phyloP scores from a whole-genome alignment of 1,139 yeast genomes.

The Blastobotrys illinoisensis region DNA sequence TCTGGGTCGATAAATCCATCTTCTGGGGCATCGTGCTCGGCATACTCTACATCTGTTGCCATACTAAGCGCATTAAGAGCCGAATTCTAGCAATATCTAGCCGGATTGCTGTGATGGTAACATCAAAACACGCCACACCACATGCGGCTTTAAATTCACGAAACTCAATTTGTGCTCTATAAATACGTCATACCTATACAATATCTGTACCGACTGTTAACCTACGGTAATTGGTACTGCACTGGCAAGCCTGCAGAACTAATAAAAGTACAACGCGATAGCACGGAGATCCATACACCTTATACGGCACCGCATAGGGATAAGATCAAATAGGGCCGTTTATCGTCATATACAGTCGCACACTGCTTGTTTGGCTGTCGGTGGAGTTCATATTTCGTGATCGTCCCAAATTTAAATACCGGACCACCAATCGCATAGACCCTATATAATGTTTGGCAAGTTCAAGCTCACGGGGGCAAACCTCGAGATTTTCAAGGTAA shows the following conservation, averaged over 20 bases:
- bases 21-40: not conserved
- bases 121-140: not conserved
- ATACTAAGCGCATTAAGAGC: not conserved
- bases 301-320: too few relatives aligned
- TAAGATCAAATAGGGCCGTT: not conserved
- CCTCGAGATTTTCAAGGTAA: slow-evolving; percentile 62
- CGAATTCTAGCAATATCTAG: not conserved
- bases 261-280: too few relatives aligned
- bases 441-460: slow-evolving; percentile 13
- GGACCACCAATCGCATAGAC: not conserved
- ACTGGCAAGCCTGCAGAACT: too few relatives aligned
- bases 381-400: not conserved
- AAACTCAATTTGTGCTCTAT: too few relatives aligned
- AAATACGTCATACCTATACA: too few relatives aligned
- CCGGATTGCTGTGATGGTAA: not conserved
- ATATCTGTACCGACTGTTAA: too few relatives aligned
- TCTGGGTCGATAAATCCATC: not conserved
- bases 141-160: not conserved
- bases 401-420: not conserved
- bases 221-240: too few relatives aligned
- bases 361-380: too few relatives aligned
- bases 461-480: slow-evolving; percentile 29
- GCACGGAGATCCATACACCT: too few relatives aligned
- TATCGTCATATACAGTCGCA: too few relatives aligned
- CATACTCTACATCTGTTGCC: not conserved